Conservation (phyloP, 2,329 filamentous ascomycete genomes). For the Zalaria obscura region DNA sequence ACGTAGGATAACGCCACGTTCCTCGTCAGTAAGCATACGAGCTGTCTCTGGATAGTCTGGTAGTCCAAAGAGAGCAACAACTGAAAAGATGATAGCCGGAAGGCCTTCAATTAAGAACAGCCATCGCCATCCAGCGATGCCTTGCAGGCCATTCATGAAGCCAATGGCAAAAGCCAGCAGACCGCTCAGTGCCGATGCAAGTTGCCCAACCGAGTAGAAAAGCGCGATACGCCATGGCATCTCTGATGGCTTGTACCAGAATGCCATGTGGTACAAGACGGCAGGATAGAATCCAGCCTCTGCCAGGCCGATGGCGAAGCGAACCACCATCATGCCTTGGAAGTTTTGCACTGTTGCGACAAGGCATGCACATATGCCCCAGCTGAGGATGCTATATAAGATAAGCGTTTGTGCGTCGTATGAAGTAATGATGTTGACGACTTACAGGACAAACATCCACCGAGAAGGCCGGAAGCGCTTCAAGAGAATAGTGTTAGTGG, state of each 20-base stretch:
- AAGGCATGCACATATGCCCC: no score
- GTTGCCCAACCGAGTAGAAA: conserved; percentile 39
- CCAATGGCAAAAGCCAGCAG: conserved; percentile 38
- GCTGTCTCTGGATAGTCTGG: conserved; percentile 15
- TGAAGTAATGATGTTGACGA: no score
- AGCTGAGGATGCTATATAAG: no score
- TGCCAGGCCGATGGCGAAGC: conserved; percentile 23
- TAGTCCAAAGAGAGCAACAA: conserved; percentile 11
- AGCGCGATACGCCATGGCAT: conserved; percentile 43
- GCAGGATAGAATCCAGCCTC: conserved; percentile 25
- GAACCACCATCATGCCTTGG: neutral
- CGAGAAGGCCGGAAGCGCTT: no score
- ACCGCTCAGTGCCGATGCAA: conserved; percentile 38
- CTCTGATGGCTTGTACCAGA: conserved; percentile 43
- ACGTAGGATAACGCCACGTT: conserved; percentile 15
- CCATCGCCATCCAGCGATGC: conserved; percentile 31
- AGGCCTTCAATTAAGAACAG: conserved; percentile 30
- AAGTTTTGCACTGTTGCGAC: no score
- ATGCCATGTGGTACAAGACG: conserved; percentile 14
- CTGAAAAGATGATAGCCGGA: conserved; percentile 11
- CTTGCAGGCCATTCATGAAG: conserved; percentile 22
- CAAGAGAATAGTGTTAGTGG: no score
- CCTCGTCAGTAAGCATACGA: conserved; percentile 19
- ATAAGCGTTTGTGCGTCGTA: no score
- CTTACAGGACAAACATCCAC: no score